Conservation (phyloP, 495 filamentous ascomycete genomes). For the Peziza echinospora region DNA sequence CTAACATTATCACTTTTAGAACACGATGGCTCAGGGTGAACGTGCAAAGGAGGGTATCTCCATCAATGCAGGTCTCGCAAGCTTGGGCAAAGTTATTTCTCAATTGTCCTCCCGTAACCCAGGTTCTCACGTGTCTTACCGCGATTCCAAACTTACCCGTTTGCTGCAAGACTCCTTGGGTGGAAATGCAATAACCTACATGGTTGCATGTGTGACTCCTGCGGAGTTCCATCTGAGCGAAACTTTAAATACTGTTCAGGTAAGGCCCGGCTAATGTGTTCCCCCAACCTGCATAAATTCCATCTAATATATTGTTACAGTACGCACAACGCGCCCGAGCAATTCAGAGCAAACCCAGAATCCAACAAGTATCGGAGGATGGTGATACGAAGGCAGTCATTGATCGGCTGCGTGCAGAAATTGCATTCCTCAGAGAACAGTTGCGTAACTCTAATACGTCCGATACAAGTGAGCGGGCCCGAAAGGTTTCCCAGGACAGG, state of each 20-base stretch:
- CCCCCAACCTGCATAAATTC: not conserved
- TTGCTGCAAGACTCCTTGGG: constrained; percentile 95
- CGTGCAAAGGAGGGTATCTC: constrained; percentile 93
- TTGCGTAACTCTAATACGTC: constrained; percentile 41
- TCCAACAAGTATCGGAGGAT: constrained; percentile 78
- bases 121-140: constrained; percentile 89
- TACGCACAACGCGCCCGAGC: constrained; percentile 91
- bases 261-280: constrained; percentile 2
- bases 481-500: constrained; percentile 9
- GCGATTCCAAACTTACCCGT: constrained; percentile 87
- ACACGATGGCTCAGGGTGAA: constrained; percentile 87
- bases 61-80: constrained; percentile 90
- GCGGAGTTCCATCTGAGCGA: constrained; percentile 96
- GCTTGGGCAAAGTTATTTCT: constrained; percentile 93
- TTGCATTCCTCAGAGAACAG: constrained; percentile 84
- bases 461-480: constrained; percentile 44
- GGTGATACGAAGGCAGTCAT: constrained; percentile 88
- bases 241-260: constrained; percentile 76
- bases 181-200: constrained; percentile 94
- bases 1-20: constrained; percentile 22
- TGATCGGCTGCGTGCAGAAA: constrained; percentile 81
- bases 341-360: constrained; percentile 92
- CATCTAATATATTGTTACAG: constrained; percentile 19
- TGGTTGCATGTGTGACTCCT: constrained; percentile 96
- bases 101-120: constrained; percentile 79